phyloP scores from a whole-genome alignment of 768 basidiomycete genomes.

The Tephrocybe rancida region DNA sequence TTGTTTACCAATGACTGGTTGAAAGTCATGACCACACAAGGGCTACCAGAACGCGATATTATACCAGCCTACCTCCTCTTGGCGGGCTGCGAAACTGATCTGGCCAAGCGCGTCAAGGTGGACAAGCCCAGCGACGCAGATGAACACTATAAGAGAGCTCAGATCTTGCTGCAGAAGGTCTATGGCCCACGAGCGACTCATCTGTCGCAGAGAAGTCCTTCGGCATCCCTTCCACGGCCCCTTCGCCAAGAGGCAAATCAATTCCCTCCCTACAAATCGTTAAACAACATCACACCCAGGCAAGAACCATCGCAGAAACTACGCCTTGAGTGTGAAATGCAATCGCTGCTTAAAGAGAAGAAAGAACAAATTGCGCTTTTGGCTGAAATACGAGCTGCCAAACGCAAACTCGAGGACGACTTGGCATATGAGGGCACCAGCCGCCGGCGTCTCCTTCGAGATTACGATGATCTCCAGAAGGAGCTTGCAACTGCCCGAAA shows the following conservation, averaged over 20 bases:
- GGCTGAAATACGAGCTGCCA: conserved; percentile 33
- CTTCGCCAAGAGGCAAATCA: not conserved
- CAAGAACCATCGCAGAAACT: not conserved
- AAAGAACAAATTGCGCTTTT: conserved; percentile 28
- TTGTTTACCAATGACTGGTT: conserved; percentile 5
- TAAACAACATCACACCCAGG: not conserved
- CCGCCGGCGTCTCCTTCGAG: conserved; percentile 37
- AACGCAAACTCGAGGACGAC: conserved; percentile 48
- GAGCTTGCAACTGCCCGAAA: conserved; percentile 32
- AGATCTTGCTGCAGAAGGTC: conserved; percentile 49
- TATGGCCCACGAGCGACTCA: conserved; percentile 34
- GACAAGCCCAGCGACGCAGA: conserved; percentile 21
- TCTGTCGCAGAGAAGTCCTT: not conserved
- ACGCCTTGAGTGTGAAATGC: conserved; percentile 38
- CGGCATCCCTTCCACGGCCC: not conserved
- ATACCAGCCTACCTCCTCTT: conserved; percentile 56
- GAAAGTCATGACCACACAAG: conserved; percentile 42
- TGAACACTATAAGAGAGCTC: conserved; percentile 41
- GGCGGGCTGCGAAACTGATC: conserved; percentile 55
- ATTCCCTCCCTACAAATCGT: not conserved
- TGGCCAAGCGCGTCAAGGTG: conserved; percentile 34
- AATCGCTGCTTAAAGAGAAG: conserved; percentile 37
- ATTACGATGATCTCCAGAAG: conserved; percentile 32
- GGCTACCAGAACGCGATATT: conserved; percentile 37
- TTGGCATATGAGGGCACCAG: conserved; percentile 32